A percentile compares a stretch with the other conserved stretches of the same genome.
Evolutionary conservation across 139 green algal species (phyloP).

Genomic region (Choricystis sp.): DNA sequence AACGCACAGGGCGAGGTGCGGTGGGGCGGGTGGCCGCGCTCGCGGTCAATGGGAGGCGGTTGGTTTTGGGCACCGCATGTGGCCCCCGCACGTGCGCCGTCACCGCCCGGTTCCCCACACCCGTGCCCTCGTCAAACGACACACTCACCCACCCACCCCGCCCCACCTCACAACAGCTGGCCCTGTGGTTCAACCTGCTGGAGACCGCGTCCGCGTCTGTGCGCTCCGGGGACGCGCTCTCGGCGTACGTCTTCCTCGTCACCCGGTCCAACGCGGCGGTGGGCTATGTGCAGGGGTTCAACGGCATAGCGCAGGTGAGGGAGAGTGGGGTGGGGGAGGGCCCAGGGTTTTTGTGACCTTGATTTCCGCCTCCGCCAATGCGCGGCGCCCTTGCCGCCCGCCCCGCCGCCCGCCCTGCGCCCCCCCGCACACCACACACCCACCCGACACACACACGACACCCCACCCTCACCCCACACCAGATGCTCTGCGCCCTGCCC

Average conservation of each 20-base stretch:
- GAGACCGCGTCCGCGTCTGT: conserved; percentile 18
- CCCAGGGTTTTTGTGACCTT: too few relatives aligned
- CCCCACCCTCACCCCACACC: too few relatives aligned
- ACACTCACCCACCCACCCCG: not conserved
- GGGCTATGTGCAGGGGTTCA: conserved; percentile 11
- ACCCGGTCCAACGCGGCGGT: conserved; percentile 16
- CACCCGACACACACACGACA: too few relatives aligned
- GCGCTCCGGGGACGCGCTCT: conserved; percentile 19
- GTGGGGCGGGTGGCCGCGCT: not conserved
- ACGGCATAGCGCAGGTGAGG: too few relatives aligned
- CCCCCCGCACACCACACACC: too few relatives aligned
- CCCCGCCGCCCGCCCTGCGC: too few relatives aligned
- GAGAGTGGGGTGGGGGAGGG: too few relatives aligned
- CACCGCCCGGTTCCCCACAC: not conserved
- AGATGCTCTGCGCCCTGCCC: conserved; percentile 19
- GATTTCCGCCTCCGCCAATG: too few relatives aligned
- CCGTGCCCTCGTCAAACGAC: not conserved
- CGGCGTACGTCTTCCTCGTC: conserved; percentile 17
- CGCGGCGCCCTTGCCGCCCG: too few relatives aligned
- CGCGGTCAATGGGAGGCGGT: not conserved
- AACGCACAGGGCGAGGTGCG: not conserved
- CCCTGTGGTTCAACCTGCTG: conserved; percentile 16
- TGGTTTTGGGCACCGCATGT: not conserved
- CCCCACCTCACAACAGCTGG: conserved; percentile 9
- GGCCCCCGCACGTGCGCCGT: not conserved